These are phyloP conservation scores for Phyllosticta citriasiana DNA, from an alignment of 2,329 filamentous ascomycete genomes.

Conservation along the genomic window DNA sequence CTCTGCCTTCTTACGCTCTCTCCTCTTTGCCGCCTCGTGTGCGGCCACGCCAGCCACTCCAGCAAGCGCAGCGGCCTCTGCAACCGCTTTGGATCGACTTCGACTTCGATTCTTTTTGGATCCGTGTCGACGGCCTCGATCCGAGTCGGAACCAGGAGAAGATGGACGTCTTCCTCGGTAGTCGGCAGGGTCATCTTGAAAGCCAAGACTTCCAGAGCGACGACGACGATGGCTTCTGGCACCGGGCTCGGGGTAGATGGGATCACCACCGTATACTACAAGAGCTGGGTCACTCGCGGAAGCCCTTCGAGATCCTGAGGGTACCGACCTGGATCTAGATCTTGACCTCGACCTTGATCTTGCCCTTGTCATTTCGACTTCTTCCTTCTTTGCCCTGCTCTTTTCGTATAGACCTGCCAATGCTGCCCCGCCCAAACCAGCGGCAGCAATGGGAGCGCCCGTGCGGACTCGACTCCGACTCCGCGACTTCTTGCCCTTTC, in stretches of 20 bases:
- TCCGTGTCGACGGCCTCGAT: slow-evolving; percentile 21
- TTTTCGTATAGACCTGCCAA: slow-evolving; percentile 54
- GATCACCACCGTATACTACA: slow-evolving; percentile 56
- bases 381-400: slow-evolving; percentile 49
- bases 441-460: slow-evolving; percentile 50
- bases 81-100: slow-evolving; percentile 41
- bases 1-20: slow-evolving; percentile 46
- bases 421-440: slow-evolving; percentile 51
- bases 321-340: slow-evolving; percentile 37
- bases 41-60: slow-evolving; percentile 48
- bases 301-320: slow-evolving; percentile 34
- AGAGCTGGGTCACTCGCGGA: slow-evolving; percentile 41
- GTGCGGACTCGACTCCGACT: slow-evolving; percentile 47
- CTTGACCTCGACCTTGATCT: slow-evolving; percentile 25
- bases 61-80: slow-evolving; percentile 47
- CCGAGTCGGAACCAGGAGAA: slow-evolving; percentile 27
- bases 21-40: slow-evolving; percentile 46
- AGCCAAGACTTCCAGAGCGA: slow-evolving; percentile 20
- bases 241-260: slow-evolving; percentile 46
- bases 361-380: slow-evolving; percentile 33
- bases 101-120: slow-evolving; percentile 34
- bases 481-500: slow-evolving; percentile 38
- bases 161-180: slow-evolving; percentile 33
- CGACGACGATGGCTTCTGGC: slow-evolving; percentile 34
- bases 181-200: slow-evolving; percentile 32